Percentiles rank a stretch among this genome's conserved stretches.
These are phyloP conservation scores for Dictyostelium intermedium DNA, from an alignment of 78 protist species.

Conservation along the genomic window DNA sequence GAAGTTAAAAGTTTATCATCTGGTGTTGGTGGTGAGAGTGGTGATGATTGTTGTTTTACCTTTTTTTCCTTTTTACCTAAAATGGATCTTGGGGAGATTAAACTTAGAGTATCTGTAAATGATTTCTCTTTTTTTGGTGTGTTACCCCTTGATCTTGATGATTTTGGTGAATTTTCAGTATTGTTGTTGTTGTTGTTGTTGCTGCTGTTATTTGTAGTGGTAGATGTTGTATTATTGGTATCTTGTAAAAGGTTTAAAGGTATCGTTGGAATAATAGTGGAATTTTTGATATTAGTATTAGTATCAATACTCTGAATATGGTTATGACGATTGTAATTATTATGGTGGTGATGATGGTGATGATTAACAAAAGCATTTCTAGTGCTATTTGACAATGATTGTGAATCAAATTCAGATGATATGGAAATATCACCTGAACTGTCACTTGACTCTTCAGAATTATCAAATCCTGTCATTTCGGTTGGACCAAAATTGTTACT, in stretches of 20 bases:
- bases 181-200: background rate
- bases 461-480: conserved; percentile 21
- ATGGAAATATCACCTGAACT: conserved; percentile 26
- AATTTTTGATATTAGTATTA: background rate
- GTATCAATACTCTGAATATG: background rate
- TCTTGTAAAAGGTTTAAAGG: conserved; percentile 19
- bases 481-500: background rate
- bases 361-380: background rate
- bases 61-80: conserved; percentile 2
- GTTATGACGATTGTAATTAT: background rate
- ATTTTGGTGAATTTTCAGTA: background rate
- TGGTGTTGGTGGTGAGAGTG: conserved; percentile 3
- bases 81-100: conserved; percentile 8
- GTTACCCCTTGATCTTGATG: background rate
- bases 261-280: background rate
- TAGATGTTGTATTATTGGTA: background rate
- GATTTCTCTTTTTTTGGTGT: conserved; percentile 13
- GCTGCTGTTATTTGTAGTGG: background rate
- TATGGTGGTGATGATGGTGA: background rate
- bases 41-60: conserved; percentile 1
- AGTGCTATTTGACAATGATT: background rate
- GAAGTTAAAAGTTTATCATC: background rate
- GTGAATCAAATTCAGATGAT: conserved; percentile 19
- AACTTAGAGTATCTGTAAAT: background rate
- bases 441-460: conserved; percentile 13